Evolutionary conservation across 2,329 filamentous ascomycete species (phyloP).

Genomic region (Ambrosiella xylebori): DNA sequence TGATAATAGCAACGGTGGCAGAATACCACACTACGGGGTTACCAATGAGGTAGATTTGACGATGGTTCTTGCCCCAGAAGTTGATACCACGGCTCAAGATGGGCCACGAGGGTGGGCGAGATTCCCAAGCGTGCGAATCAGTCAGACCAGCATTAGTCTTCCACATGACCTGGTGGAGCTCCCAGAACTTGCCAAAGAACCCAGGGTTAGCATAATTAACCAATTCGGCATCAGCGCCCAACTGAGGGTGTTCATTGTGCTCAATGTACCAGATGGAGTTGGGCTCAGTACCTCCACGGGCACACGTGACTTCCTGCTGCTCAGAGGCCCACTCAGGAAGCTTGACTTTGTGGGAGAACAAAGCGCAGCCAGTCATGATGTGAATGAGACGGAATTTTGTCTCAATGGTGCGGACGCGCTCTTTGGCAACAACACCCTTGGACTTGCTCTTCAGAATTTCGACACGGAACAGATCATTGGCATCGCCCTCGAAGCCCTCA

Average conservation of each 20-base stretch:
- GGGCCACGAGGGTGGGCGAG: conserved; percentile 83
- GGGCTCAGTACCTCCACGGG: conserved; percentile 72
- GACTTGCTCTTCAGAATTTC: conserved; percentile 90
- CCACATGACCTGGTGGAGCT: conserved; percentile 98
- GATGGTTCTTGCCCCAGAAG: conserved; percentile 91
- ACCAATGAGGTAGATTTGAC: conserved; percentile 90
- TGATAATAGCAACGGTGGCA: conserved; percentile 56
- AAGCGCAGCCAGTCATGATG: conserved; percentile 85
- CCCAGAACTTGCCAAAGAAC: conserved; percentile 96
- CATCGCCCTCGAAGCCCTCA: conserved; percentile 89
- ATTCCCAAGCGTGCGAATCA: conserved; percentile 96
- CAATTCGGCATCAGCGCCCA: conserved; percentile 64
- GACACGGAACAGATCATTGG: conserved; percentile 86
- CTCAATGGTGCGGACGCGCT: conserved; percentile 79
- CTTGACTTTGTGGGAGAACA: conserved; percentile 99
- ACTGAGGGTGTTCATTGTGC: conserved; percentile 65
- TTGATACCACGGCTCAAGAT: conserved; percentile 89
- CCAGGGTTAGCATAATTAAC: conserved; percentile 91
- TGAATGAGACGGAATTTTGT: conserved; percentile 93
- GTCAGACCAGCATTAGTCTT: conserved; percentile 90
- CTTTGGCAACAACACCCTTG: conserved; percentile 58
- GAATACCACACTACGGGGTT: conserved; percentile 94
- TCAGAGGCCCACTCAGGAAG: conserved; percentile 95
- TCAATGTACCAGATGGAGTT: conserved; percentile 98
- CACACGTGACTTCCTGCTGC: conserved; percentile 98